Percentiles rank a stretch among this genome's conserved stretches.
Evolutionary conservation across 2,329 filamentous ascomycete species (phyloP).

Genomic region (Aspergillus hortae): DNA sequence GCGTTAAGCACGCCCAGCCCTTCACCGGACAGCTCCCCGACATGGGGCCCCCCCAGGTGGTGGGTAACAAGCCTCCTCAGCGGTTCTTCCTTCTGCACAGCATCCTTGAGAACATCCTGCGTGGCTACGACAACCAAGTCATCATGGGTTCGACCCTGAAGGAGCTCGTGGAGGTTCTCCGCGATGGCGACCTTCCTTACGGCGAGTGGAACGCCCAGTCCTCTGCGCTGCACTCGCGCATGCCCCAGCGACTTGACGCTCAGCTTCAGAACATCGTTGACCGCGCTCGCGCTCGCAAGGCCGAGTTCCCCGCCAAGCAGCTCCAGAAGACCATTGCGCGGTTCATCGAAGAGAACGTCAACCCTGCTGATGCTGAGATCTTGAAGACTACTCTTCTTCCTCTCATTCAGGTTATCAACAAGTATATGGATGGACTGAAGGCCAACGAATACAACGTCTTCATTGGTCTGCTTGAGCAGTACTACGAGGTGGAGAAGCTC

Average conservation of each 20-base stretch:
- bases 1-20: constrained; percentile 92
- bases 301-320: constrained; percentile 89
- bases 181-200: constrained; percentile 86
- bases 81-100: constrained; percentile 72
- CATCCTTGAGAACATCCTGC: constrained; percentile 81
- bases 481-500: constrained; percentile 77
- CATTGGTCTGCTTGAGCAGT: constrained; percentile 72
- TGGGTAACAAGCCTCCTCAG: constrained; percentile 89
- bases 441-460: constrained; percentile 84
- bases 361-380: constrained; percentile 66
- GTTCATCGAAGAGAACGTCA: constrained; percentile 84
- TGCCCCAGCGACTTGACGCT: constrained; percentile 88
- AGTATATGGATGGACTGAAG: constrained; percentile 85
- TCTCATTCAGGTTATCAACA: constrained; percentile 70
- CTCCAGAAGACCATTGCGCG: constrained; percentile 78
- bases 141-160: constrained; percentile 86
- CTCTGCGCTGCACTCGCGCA: constrained; percentile 92
- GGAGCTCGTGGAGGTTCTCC: constrained; percentile 84
- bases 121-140: constrained; percentile 94
- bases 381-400: constrained; percentile 72
- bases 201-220: constrained; percentile 96
- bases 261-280: constrained; percentile 83
- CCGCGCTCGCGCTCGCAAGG: constrained; percentile 69
- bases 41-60: constrained; percentile 78
- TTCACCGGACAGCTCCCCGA: constrained; percentile 89